phyloP scores from a whole-genome alignment of 352 stramenopile genomes.

The Thalassiosira ordinaria region DNA sequence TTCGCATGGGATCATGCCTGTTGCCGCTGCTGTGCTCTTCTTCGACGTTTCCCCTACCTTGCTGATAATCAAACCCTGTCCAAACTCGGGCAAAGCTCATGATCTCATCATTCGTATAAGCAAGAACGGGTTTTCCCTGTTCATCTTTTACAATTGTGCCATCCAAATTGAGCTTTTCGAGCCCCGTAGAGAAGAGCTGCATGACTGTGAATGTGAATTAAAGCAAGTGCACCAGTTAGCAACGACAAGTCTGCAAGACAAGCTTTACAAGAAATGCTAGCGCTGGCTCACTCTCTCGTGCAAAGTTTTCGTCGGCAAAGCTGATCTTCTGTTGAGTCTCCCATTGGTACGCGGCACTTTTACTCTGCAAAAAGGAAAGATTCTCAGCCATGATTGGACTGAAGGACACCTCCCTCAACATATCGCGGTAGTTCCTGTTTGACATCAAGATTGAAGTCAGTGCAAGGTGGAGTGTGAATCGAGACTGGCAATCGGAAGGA shows the following conservation, averaged over 20 bases:
- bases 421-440: too few relatives aligned
- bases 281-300: too few relatives aligned
- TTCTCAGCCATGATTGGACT: slow-evolving; percentile 68
- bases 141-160: slow-evolving; percentile 67
- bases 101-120: slow-evolving; percentile 83
- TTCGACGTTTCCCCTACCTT: slow-evolving; percentile 65
- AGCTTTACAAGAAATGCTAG: too few relatives aligned
- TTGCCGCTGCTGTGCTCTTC: slow-evolving; percentile 58
- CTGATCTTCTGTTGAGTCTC: slow-evolving; percentile 44
- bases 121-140: slow-evolving; percentile 56
- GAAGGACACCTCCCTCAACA: too few relatives aligned
- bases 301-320: slow-evolving; percentile 73
- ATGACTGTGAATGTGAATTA: slow-evolving; percentile 6
- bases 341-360: slow-evolving; percentile 48
- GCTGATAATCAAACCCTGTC: slow-evolving; percentile 76
- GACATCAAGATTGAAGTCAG: too few relatives aligned
- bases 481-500: too few relatives aligned
- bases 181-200: slow-evolving; percentile 77
- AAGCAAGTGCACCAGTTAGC: slow-evolving; percentile 16
- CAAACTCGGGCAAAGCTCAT: slow-evolving; percentile 75
- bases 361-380: slow-evolving; percentile 20
- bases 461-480: too few relatives aligned
- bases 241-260: too few relatives aligned
- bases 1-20: slow-evolving; percentile 76
- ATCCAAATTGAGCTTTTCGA: slow-evolving; percentile 70